A percentile compares a stretch with the other conserved stretches of the same genome.
These are phyloP conservation scores for Phaseolus coccineus DNA, from an alignment of 331 rosid species.

Conservation along the genomic window DNA sequence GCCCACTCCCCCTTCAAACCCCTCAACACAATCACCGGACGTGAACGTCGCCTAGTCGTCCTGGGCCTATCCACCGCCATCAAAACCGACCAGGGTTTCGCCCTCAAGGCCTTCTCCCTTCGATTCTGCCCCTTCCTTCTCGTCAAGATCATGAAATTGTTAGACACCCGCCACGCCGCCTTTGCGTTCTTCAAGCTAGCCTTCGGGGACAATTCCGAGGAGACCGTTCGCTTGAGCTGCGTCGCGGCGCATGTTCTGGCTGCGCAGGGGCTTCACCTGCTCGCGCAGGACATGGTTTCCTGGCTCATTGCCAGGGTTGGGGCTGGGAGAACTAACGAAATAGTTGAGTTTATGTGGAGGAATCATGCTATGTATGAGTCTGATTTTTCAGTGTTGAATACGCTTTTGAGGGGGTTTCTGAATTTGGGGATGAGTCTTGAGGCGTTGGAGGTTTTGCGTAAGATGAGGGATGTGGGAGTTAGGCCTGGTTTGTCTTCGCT, in stretches of 20 bases:
- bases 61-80: slow-evolving; percentile 65
- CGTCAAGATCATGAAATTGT: slow-evolving; percentile 58
- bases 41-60: slow-evolving; percentile 63
- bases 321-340: slow-evolving; percentile 49
- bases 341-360: slow-evolving; percentile 77
- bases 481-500: slow-evolving; percentile 62
- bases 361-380: slow-evolving; percentile 65
- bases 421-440: slow-evolving; percentile 66
- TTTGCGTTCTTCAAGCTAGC: slow-evolving; percentile 79
- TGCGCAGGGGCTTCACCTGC: slow-evolving; percentile 50
- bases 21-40: slow-evolving; percentile 50
- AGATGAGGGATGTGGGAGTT: slow-evolving; percentile 73
- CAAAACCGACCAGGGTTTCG: slow-evolving; percentile 50
- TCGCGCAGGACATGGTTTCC: slow-evolving; percentile 77
- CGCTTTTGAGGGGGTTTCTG: slow-evolving; percentile 70
- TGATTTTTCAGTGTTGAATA: slow-evolving; percentile 72
- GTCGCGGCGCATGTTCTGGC: slow-evolving; percentile 75
- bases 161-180: slow-evolving; percentile 57
- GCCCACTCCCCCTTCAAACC: slow-evolving; percentile 39
- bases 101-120: slow-evolving; percentile 58
- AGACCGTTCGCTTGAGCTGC: slow-evolving; percentile 55
- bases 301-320: slow-evolving; percentile 68
- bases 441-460: slow-evolving; percentile 69
- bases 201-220: slow-evolving; percentile 53
- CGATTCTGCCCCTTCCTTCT: slow-evolving; percentile 65